A percentile compares a stretch with the other conserved stretches of the same genome.
phyloP scores from a whole-genome alignment of 176 grass and related monocot genomes.

The Phragmites australis region DNA sequence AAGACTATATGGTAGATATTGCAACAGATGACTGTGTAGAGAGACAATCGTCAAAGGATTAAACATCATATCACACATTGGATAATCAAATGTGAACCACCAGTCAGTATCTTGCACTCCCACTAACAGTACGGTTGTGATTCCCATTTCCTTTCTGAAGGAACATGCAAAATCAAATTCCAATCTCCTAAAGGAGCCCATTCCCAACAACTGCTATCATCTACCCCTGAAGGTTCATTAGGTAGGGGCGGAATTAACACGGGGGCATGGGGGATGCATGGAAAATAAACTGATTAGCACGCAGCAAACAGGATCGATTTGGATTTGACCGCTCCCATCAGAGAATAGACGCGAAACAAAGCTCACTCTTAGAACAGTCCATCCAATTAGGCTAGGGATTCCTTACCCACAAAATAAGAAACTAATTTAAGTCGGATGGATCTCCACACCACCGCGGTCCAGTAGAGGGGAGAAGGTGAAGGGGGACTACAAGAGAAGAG shows the following conservation, averaged over 20 bases:
- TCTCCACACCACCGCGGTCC: background rate
- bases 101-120: background rate
- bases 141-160: too few relatives aligned
- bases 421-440: background rate
- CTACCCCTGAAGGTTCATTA: too few relatives aligned
- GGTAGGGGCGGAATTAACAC: too few relatives aligned
- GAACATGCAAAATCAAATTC: too few relatives aligned
- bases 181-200: too few relatives aligned
- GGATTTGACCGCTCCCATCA: too few relatives aligned
- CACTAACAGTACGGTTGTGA: too few relatives aligned
- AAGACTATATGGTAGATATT: background rate
- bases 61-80: background rate
- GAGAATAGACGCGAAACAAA: background rate
- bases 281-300: too few relatives aligned
- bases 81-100: background rate
- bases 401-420: background rate
- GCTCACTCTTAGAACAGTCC: background rate
- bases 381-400: background rate
- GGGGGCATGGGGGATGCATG: too few relatives aligned
- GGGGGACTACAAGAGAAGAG: background rate
- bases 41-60: background rate
- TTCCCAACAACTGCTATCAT: too few relatives aligned
- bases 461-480: background rate
- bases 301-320: too few relatives aligned
- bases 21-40: background rate